phyloP scores from a whole-genome alignment of 106 monocot species.

The Hemerocallis citrina region DNA sequence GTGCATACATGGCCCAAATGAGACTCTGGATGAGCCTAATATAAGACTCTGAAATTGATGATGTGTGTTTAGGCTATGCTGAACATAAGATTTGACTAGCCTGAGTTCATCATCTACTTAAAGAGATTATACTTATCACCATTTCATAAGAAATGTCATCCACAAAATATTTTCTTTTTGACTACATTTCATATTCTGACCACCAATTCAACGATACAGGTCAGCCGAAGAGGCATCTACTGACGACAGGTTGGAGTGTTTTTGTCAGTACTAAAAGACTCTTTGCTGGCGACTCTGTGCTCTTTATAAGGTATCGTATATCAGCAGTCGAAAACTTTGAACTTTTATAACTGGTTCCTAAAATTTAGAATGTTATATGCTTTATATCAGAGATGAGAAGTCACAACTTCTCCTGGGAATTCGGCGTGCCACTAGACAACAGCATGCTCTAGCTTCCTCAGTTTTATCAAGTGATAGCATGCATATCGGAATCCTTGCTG shows the following conservation, averaged over 20 bases:
- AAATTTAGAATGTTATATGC: background rate
- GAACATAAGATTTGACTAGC: too few relatives aligned
- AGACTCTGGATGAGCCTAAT: too few relatives aligned
- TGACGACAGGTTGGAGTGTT: constrained; percentile 93
- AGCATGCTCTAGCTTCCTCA: constrained; percentile 37
- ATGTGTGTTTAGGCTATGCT: too few relatives aligned
- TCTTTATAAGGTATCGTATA: constrained; percentile 57
- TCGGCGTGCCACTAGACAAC: constrained; percentile 40
- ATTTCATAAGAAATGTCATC: too few relatives aligned
- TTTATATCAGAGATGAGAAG: constrained; percentile 33
- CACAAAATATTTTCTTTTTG: background rate
- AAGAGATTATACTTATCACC: too few relatives aligned
- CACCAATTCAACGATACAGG: constrained; percentile 25
- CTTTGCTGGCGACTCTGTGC: constrained; percentile 83
- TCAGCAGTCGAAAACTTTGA: background rate
- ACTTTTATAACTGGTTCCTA: background rate
- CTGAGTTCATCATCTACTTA: too few relatives aligned
- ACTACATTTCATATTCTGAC: background rate
- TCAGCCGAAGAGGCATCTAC: constrained; percentile 90
- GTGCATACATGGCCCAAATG: too few relatives aligned
- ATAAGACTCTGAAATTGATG: too few relatives aligned
- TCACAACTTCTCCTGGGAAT: constrained; percentile 45
- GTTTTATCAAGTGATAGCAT: constrained; percentile 58
- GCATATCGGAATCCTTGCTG: constrained; percentile 55
- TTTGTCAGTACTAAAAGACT: constrained; percentile 83